These are phyloP conservation scores for Paramecium caudatum DNA, from an alignment of 73 alveolate species.

Conservation along the genomic window DNA sequence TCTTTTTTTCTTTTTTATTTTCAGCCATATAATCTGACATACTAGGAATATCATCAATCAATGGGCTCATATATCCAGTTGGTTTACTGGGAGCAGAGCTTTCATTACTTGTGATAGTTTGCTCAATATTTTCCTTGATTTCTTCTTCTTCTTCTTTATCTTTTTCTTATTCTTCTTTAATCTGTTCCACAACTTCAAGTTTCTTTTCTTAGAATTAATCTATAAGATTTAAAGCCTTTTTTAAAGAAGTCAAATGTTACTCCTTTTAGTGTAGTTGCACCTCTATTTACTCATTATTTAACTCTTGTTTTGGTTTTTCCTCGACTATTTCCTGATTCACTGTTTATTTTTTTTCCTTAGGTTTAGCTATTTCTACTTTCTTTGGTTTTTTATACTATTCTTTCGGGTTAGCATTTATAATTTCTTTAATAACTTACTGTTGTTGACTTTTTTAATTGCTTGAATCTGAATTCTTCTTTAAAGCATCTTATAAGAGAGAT, in stretches of 20 bases:
- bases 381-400: background rate
- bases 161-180: background rate
- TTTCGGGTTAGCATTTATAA: background rate
- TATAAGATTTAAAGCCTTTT: constrained; percentile 2
- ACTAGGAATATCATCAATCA: constrained; percentile 25
- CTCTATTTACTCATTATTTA: constrained; percentile 10
- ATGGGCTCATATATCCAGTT: constrained; percentile 4
- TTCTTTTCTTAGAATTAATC: constrained; percentile 8
- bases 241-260: constrained; percentile 7
- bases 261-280: constrained; percentile 6
- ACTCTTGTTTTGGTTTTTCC: background rate
- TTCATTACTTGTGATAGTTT: background rate
- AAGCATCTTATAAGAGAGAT: constrained; percentile 10
- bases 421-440: background rate
- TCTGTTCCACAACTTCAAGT: background rate
- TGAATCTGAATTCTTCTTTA: background rate
- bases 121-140: background rate
- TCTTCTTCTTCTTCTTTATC: background rate
- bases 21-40: background rate
- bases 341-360: background rate
- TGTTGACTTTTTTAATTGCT: background rate
- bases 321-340: background rate
- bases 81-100: background rate
- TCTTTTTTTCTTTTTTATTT: background rate
- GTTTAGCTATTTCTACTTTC: background rate